Evolutionary conservation across 1,139 yeast genomes (phyloP).

Genomic region (Yamadazyma aaseri): DNA sequence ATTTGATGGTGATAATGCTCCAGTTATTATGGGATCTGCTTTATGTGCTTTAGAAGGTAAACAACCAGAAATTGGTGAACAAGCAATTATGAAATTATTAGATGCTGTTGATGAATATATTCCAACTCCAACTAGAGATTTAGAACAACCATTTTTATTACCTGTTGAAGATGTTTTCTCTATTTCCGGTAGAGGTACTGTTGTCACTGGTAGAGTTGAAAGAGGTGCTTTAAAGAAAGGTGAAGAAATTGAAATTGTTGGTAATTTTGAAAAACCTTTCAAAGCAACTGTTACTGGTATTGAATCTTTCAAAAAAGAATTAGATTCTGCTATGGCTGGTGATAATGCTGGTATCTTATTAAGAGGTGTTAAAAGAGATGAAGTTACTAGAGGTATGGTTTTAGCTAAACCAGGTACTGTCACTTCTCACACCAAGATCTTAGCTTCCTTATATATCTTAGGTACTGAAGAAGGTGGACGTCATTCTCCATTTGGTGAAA

Average conservation of each 20-base stretch:
- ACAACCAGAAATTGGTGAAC: slow-evolving; percentile 88
- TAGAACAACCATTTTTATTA: slow-evolving; percentile 94
- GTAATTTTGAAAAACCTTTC: slow-evolving; percentile 80
- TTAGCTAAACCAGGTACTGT: slow-evolving; percentile 90
- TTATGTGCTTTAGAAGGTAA: slow-evolving; percentile 89
- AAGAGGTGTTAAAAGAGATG: slow-evolving; percentile 99
- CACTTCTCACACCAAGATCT: slow-evolving; percentile 89
- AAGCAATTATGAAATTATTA: slow-evolving; percentile 80
- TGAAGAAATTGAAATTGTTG: slow-evolving; percentile 97
- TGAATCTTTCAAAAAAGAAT: slow-evolving; percentile 98
- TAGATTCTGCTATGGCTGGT: slow-evolving; percentile 97
- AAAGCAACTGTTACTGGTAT: slow-evolving; percentile 97
- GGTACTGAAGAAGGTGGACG: slow-evolving; percentile 99
- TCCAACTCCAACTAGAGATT: slow-evolving; percentile 95
- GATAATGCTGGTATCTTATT: slow-evolving; percentile 97
- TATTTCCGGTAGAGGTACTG: slow-evolving; percentile 99
- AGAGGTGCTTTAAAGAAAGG: slow-evolving; percentile 97
- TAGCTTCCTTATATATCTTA: slow-evolving; percentile 89
- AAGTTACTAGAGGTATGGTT: slow-evolving; percentile 96
- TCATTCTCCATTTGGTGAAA: slow-evolving; percentile 94
- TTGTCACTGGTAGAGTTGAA: slow-evolving; percentile 98
- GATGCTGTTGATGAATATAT: slow-evolving; percentile 92
- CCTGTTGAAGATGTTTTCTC: slow-evolving; percentile 98
- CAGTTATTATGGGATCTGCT: slow-evolving; percentile 98
- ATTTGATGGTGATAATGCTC: slow-evolving; percentile 97